phyloP scores from a whole-genome alignment of 75 land plant species.

The Selaginella moellendorffii region DNA sequence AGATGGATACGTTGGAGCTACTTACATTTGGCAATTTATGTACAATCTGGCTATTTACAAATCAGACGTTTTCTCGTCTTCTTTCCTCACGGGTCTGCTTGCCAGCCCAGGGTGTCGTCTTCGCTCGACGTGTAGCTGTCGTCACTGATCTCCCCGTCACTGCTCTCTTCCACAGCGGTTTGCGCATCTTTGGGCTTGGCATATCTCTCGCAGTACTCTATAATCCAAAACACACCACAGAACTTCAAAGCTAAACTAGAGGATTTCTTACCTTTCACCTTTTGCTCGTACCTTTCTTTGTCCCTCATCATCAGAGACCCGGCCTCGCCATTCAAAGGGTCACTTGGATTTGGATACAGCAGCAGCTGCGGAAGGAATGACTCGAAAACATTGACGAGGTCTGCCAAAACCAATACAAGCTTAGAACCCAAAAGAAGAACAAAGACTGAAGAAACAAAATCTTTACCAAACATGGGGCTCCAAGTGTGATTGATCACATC shows the following conservation, averaged over 20 bases:
- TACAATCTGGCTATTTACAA: too few relatives aligned
- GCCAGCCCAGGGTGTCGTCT: slow-evolving; percentile 42
- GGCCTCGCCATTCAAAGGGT: slow-evolving; percentile 88
- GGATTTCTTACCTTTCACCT: slow-evolving; percentile 51
- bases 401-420: slow-evolving; percentile 22
- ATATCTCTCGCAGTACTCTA: slow-evolving; percentile 44
- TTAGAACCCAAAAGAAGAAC: neutral
- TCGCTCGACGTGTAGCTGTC: slow-evolving; percentile 29
- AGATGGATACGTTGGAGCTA: too few relatives aligned
- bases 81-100: slow-evolving; percentile 38
- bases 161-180: slow-evolving; percentile 30
- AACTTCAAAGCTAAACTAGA: neutral
- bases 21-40: too few relatives aligned
- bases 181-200: slow-evolving; percentile 29
- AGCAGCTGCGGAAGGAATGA: slow-evolving; percentile 78
- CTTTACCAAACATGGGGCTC: slow-evolving; percentile 78
- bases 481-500: slow-evolving; percentile 79
- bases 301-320: slow-evolving; percentile 83
- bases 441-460: neutral
- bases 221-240: neutral
- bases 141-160: slow-evolving; percentile 37
- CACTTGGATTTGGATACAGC: slow-evolving; percentile 78
- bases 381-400: slow-evolving; percentile 76
- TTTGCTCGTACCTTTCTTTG: slow-evolving; percentile 47
- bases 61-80: too few relatives aligned